Percentiles rank a stretch among this genome's conserved stretches.
These are phyloP conservation scores for Eutrema yunnanense DNA, from an alignment of 345 rosid genomes.

Conservation along the genomic window DNA sequence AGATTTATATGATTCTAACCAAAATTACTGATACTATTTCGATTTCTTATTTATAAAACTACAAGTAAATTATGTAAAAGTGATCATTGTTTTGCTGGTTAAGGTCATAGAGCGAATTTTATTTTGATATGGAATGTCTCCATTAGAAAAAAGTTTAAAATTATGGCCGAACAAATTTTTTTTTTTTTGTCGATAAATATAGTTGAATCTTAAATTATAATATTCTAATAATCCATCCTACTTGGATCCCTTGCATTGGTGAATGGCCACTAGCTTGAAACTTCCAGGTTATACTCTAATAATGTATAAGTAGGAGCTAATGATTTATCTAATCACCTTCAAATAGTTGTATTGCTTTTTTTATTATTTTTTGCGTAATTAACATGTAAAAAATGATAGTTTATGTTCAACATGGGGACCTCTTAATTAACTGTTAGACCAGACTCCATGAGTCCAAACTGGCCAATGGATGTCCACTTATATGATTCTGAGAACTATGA, in stretches of 20 bases:
- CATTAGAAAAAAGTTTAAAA: background rate
- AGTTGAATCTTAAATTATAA: background rate
- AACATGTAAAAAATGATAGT: background rate
- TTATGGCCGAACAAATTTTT: background rate
- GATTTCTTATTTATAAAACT: background rate
- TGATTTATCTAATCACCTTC: conserved; percentile 33
- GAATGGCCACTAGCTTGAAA: conserved; percentile 23
- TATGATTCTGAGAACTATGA: conserved; percentile 22
- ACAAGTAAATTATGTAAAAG: background rate
- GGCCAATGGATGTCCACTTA: conserved; percentile 46
- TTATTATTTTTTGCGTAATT: background rate
- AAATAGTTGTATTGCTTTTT: conserved; percentile 6
- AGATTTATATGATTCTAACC: background rate
- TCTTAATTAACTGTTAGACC: conserved; percentile 17
- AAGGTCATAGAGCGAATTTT: background rate
- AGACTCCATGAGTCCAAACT: conserved; percentile 23
- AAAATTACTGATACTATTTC: background rate
- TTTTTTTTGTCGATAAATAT: background rate
- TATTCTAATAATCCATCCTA: background rate
- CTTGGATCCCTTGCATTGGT: conserved; percentile 19
- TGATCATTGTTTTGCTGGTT: background rate
- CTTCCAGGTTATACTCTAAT: background rate
- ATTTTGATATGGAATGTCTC: background rate
- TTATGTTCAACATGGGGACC: conserved; percentile 23
- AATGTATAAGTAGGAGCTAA: conserved; percentile 6